Evolutionary conservation across 352 stramenopile genomes (phyloP).

Genomic region (Chrysophaeum taylorii): DNA sequence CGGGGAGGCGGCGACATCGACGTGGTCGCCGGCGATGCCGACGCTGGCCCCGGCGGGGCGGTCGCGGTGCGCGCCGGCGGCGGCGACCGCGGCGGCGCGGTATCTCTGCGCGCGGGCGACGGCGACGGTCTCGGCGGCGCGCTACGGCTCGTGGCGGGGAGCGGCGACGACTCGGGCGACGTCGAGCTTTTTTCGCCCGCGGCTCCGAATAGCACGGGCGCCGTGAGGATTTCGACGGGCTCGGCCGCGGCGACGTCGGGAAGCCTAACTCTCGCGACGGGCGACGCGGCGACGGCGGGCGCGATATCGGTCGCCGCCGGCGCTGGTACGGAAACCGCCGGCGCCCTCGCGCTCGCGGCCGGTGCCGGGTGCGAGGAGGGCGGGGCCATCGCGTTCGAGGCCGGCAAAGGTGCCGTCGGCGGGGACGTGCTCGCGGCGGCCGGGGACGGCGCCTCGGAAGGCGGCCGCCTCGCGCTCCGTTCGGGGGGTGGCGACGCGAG

Average conservation of each 20-base stretch:
- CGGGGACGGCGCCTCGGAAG: neutral
- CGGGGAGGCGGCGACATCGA: neutral
- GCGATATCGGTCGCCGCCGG: neutral
- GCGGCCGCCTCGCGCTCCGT: too few relatives aligned
- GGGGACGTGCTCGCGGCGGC: neutral
- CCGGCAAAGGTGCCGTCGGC: slow-evolving; percentile 1
- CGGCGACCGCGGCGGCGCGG: neutral
- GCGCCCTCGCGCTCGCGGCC: neutral
- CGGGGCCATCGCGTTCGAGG: neutral
- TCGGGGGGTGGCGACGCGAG: too few relatives aligned
- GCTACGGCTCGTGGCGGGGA: neutral
- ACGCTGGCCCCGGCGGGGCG: neutral
- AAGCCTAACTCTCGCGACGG: neutral
- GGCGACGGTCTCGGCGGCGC: slow-evolving; percentile 4
- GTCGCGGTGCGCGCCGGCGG: too few relatives aligned
- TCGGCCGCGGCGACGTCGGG: slow-evolving; percentile 3
- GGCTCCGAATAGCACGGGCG: slow-evolving; percentile 11
- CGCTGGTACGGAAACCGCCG: neutral
- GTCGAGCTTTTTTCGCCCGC: too few relatives aligned
- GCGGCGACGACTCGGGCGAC: slow-evolving; percentile 3
- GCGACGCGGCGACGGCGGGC: slow-evolving; percentile 3
- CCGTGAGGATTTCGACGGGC: slow-evolving; percentile 3
- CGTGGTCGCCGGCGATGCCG: neutral
- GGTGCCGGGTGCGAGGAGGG: neutral
- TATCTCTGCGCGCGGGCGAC: slow-evolving; percentile 1